phyloP scores from a whole-genome alignment of 345 rosid species.

The Pistacia atlantica region DNA sequence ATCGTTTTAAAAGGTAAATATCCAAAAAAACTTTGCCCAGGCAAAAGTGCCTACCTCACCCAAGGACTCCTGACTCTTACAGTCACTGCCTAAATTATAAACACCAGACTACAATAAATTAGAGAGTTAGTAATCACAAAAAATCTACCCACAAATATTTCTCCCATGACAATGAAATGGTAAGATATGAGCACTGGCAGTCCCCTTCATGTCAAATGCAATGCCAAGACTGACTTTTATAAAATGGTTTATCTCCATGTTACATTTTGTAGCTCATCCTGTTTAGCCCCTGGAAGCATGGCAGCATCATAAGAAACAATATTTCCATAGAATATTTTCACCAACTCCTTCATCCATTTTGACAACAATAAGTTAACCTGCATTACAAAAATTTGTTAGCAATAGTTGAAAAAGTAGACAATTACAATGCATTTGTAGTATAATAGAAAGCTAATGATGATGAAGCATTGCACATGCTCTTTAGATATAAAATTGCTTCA shows the following conservation, averaged over 20 bases:
- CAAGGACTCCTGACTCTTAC: neutral
- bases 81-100: neutral
- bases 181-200: neutral
- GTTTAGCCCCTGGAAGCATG: slow-evolving; percentile 81
- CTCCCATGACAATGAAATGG: neutral
- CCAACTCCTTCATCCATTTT: slow-evolving; percentile 98
- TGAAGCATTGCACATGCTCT: neutral
- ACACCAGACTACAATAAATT: neutral
- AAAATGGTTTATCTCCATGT: slow-evolving; percentile 70
- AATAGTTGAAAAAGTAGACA: neutral
- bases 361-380: slow-evolving; percentile 86
- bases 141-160: neutral
- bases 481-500: neutral
- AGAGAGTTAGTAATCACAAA: neutral
- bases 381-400: slow-evolving; percentile 20
- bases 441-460: neutral
- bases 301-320: slow-evolving; percentile 87
- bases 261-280: slow-evolving; percentile 61
- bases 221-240: neutral
- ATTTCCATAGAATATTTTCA: slow-evolving; percentile 93
- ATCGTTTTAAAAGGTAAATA: neutral
- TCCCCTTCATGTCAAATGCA: neutral
- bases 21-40: neutral
- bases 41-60: neutral
- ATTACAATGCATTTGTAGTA: neutral